Evolutionary conservation across 192 early-diverging fungal species (phyloP).

Genomic region (Coemansia sp.): DNA sequence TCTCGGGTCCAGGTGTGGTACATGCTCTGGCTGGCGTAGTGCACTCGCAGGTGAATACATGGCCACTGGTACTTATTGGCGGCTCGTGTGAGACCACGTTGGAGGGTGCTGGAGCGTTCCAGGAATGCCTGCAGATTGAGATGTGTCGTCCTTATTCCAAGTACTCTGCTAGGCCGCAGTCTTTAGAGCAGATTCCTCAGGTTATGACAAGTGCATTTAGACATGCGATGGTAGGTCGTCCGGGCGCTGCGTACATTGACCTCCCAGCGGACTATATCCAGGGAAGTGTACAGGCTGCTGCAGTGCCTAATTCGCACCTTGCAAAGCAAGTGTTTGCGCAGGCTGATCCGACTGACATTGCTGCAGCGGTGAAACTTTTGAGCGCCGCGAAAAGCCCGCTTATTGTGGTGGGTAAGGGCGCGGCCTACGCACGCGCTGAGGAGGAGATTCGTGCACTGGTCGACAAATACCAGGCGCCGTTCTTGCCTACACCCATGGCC

Average conservation of each 20-base stretch:
- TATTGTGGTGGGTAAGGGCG: slow-evolving; percentile 73
- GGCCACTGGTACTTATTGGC: slow-evolving; percentile 69
- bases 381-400: slow-evolving; percentile 58
- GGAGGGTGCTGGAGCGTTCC: slow-evolving; percentile 68
- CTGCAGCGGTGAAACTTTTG: slow-evolving; percentile 50
- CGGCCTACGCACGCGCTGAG: slow-evolving; percentile 67
- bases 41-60: slow-evolving; percentile 69
- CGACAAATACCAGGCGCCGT: slow-evolving; percentile 61
- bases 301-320: background rate
- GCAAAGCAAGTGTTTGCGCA: slow-evolving; percentile 27
- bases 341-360: slow-evolving; percentile 56
- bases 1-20: slow-evolving; percentile 72
- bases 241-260: slow-evolving; percentile 67
- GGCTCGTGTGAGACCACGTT: slow-evolving; percentile 57
- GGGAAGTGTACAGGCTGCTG: slow-evolving; percentile 15
- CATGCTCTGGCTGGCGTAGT: slow-evolving; percentile 68
- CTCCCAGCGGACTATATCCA: slow-evolving; percentile 70
- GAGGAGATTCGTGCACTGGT: slow-evolving; percentile 57
- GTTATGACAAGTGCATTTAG: slow-evolving; percentile 59
- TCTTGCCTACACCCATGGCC: slow-evolving; percentile 71
- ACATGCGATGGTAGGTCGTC: slow-evolving; percentile 57
- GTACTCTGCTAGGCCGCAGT: slow-evolving; percentile 56
- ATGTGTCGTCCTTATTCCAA: slow-evolving; percentile 64
- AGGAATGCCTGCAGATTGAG: slow-evolving; percentile 68
- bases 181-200: slow-evolving; percentile 53